A percentile compares a stretch with the other conserved stretches of the same genome.
Conservation (phyloP, 768 basidiomycete genomes). For the Sporobolomyces pararoseus region DNA sequence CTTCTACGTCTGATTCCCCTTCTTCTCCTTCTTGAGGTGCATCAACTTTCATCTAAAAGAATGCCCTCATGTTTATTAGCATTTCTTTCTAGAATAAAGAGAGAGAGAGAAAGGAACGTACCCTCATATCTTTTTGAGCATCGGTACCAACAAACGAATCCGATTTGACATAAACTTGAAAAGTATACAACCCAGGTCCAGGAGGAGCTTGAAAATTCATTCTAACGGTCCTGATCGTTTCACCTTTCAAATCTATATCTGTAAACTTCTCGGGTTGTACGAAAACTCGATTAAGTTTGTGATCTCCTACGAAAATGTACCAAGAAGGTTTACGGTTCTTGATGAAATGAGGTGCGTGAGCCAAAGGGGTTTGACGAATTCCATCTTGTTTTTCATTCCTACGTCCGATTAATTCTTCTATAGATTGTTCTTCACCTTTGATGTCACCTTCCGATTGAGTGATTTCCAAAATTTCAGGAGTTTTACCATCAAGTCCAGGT, state of each 20-base stretch:
- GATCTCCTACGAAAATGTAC: conserved; percentile 58
- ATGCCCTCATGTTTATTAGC: not conserved
- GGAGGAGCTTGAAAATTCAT: conserved; percentile 93
- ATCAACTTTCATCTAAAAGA: conserved; percentile 73
- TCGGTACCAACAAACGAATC: conserved; percentile 88
- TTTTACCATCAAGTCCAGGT: conserved; percentile 49
- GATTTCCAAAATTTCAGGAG: conserved; percentile 46
- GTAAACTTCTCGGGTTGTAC: conserved; percentile 50
- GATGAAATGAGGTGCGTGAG: conserved; percentile 94
- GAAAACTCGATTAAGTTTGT: conserved; percentile 47
- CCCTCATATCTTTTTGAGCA: conserved; percentile 64
- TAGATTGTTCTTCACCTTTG: conserved; percentile 60
- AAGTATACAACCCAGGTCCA: conserved; percentile 74
- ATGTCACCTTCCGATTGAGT: conserved; percentile 48
- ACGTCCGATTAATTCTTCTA: conserved; percentile 66
- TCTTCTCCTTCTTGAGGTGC: conserved; percentile 57
- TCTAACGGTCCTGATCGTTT: conserved; percentile 76
- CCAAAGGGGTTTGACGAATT: conserved; percentile 50
- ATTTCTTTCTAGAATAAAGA: not conserved
- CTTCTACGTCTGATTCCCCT: conserved; percentile 56
- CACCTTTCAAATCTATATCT: conserved; percentile 52
- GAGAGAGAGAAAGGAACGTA: conserved; percentile 51
- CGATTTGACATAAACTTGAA: conserved; percentile 78
- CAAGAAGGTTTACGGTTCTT: conserved; percentile 83
- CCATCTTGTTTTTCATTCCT: conserved; percentile 56